Evolutionary conservation across 2,329 filamentous ascomycete species (phyloP), one percentile per base, ranked within the genome.

Genomic region (Plenodomus tracheiphilus): DNA sequence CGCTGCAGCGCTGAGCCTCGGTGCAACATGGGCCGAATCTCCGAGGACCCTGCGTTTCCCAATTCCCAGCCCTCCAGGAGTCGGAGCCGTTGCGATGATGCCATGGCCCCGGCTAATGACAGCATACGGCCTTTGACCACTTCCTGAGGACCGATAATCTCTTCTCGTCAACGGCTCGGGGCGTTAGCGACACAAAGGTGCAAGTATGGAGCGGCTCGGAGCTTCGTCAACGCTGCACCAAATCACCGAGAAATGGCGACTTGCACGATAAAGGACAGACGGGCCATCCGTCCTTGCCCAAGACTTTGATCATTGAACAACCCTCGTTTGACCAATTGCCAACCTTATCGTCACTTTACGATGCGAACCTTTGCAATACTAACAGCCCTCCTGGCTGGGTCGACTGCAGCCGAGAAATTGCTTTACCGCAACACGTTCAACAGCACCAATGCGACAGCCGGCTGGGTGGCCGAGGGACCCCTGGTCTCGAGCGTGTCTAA

Each of bases 341-440:
- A 32, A 8, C 28, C 28, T 11, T 7, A 32, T 15, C 11, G 9
- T 32, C 28, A 11, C 28, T 25, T 5, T 10, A 25, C 10, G 6
- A 32, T 32, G 28, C 7, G 28, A 32, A 4, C 13, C 4, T 18
- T 18, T 37, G 8, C 35, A 18, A 4, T 37, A 20, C 35, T 37
- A 18, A 4, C 35, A 15, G 6, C 18, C 9, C 16, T 37, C 4
- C 38, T 41, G 22, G 38, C 37, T n/a, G 37, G 9, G 8, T 32
- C 28, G 28, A 15, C 40, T 34, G 73, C 64, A 36, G 64, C 65
- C 4, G 68, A 68, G 3, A 64, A 58, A 15, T 64, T 72, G 11
- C 66, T 71, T 62, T 71, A 68, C 46, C 57, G 63, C 53, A 70
- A 69, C 50, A 64, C 61, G 19, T 65, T 70, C 37, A 52, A 48